Percentiles rank a stretch among this genome's conserved stretches.
Conservation (phyloP, 164 flowering plant species). For the Paratinospora sagittata region DNA sequence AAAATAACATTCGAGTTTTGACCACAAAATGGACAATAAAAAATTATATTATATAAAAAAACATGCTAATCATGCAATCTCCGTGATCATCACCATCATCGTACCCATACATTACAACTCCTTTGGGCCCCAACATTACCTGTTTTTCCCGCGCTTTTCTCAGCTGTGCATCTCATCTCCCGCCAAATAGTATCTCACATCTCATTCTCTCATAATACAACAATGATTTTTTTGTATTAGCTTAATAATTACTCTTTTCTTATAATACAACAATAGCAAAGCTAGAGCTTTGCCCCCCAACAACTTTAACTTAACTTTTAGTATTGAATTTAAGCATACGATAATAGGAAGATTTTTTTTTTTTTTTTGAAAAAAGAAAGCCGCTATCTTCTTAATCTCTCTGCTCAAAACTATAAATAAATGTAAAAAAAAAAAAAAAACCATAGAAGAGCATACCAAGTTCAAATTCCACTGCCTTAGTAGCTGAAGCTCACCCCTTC, state of each 20-base stretch:
- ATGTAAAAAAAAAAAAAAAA: too few species aligned
- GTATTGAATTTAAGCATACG: too few species aligned
- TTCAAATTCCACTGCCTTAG: not conserved
- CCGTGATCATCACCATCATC: not conserved
- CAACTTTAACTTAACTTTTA: not conserved
- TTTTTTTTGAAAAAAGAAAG: not conserved
- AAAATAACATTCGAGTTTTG: too few species aligned
- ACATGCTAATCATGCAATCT: not conserved
- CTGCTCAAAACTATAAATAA: too few species aligned
- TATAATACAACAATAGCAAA: not conserved
- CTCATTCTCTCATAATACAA: too few species aligned
- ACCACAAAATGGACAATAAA: too few species aligned
- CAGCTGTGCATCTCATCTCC: too few species aligned
- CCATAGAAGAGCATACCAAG: too few species aligned
- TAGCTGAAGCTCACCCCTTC: slow-evolving; percentile 44
- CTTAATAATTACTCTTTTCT: too few species aligned
- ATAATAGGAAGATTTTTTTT: not conserved
- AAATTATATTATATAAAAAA: too few species aligned
- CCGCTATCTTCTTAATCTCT: not conserved
- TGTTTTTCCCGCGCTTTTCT: not conserved
- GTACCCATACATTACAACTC: not conserved
- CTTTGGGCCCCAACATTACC: not conserved
- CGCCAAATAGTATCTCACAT: too few species aligned
- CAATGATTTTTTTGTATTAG: too few species aligned
- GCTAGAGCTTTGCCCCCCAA: not conserved